Percentiles rank a stretch among this genome's conserved stretches.
Conservation (phyloP, 257 asterid species). For the Jacaranda copaia region DNA sequence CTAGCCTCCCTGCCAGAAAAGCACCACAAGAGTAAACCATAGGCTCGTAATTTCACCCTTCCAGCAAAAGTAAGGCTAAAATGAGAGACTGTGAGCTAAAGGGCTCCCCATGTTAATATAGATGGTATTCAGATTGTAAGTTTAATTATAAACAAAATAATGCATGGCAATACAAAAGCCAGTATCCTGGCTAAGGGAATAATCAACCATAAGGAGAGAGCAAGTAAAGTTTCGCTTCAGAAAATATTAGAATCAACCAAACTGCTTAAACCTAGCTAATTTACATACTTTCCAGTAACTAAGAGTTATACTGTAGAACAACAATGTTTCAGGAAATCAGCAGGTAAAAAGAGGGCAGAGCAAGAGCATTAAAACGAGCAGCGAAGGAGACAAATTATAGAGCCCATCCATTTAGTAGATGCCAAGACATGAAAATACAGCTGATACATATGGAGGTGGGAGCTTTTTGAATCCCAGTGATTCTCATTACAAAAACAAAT, state of each 20-base stretch:
- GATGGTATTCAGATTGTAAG: not conserved
- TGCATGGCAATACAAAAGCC: not conserved
- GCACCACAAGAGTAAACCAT: not conserved
- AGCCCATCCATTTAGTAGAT: not conserved
- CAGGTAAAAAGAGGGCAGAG: not conserved
- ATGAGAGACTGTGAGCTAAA: not conserved
- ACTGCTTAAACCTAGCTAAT: too few relatives aligned
- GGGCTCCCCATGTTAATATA: not conserved
- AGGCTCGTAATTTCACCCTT: not conserved
- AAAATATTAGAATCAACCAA: not conserved
- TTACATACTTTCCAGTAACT: not conserved
- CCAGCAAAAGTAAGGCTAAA: not conserved
- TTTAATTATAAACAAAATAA: too few relatives aligned
- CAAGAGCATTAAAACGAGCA: not conserved
- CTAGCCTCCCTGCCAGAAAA: not conserved
- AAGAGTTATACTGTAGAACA: not conserved
- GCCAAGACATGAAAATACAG: not conserved
- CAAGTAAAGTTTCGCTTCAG: not conserved
- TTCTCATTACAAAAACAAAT: conserved; percentile 7
- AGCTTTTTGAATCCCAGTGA: not conserved
- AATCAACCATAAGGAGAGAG: not conserved
- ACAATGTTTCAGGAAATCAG: not conserved
- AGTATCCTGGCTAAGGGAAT: not conserved
- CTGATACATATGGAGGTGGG: not conserved
- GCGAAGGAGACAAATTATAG: not conserved